Evolutionary conservation across 768 basidiomycete species (phyloP), one percentile per base, ranked within the genome.

Genomic region (Porpolomopsis calyptriformis): DNA sequence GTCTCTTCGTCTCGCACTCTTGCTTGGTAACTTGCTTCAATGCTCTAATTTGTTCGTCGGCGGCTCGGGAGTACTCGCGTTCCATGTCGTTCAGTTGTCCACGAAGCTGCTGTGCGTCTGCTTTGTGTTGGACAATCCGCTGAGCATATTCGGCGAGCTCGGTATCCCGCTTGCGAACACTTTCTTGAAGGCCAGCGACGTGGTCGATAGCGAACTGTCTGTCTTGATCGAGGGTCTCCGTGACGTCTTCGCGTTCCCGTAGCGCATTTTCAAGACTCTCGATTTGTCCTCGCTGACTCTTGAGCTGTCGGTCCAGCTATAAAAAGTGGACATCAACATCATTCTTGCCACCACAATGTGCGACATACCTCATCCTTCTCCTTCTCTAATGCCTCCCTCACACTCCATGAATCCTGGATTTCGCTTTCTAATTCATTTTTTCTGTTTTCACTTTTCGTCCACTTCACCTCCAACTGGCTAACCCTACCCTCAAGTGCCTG

Each of bases 401-500:
- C 58, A 3, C 65, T 63, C 67, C 69, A 74, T 2, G 73, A 52
- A 46, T 78, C 75, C 39, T 78, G 71, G 16, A 78, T 49, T 46
- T 82, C 72, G 20, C 58, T 61, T 50, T 83, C 79, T 1, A 82
- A 60, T 46, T 80, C 77, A 19, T 60, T 61, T 51, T 67, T 74
- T 58, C 64, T 71, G 54, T 73, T 75, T 56, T 81, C 80, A 48
- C 59, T 65, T 37, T 78, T 74, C 22, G 67, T 71, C 70, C 72
- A 78, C 43, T 80, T 76, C 10, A 60, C 49, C 47, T 82, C 79
- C 65, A 80, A 67, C 43, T 58, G 63, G 4, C 60, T 55, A 12
- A 71, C 65, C 51, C 64, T 66, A 44, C 60, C 58, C 45, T 76
- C 70, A 23, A 75, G 58, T 18, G 64, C 67, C 14, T 65, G 61